A percentile compares a stretch with the other conserved stretches of the same genome.
These are phyloP conservation scores for Beauveria rudraprayagi DNA, from an alignment of 2,329 filamentous ascomycete species.

Conservation along the genomic window DNA sequence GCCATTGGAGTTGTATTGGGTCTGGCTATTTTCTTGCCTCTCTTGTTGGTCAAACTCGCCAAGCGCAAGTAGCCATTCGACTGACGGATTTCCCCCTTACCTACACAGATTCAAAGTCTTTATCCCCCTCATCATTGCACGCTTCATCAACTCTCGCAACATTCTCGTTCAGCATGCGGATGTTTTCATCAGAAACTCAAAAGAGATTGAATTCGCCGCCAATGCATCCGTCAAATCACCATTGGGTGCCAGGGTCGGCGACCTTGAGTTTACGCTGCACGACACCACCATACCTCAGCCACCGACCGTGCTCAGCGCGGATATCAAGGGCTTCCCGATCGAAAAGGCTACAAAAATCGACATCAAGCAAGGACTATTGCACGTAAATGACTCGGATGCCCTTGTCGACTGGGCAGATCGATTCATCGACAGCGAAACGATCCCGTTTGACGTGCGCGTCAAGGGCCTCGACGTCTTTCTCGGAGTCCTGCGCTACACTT, in stretches of 20 bases:
- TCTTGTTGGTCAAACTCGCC: slow-evolving; percentile 6
- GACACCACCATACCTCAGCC: background rate
- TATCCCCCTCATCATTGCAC: slow-evolving; percentile 2
- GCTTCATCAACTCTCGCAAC: slow-evolving; percentile 1
- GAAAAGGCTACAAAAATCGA: background rate
- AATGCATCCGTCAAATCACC: background rate
- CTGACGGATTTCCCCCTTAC: background rate
- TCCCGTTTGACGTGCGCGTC: background rate
- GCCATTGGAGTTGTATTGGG: background rate
- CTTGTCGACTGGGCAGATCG: background rate
- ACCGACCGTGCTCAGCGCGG: background rate
- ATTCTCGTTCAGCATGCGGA: background rate
- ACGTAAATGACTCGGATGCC: background rate
- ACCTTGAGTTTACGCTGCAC: slow-evolving; percentile 6
- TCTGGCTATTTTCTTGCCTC: background rate
- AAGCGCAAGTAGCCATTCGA: background rate
- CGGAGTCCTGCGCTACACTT: background rate
- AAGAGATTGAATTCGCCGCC: background rate
- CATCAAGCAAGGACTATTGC: background rate
- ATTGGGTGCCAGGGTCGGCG: background rate
- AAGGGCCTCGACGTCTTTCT: slow-evolving; percentile 3
- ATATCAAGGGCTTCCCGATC: background rate
- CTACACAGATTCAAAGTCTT: slow-evolving; percentile 2
- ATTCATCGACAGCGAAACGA: slow-evolving; percentile 2
- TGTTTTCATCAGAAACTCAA: background rate